Base-by-base conservation (phyloP, 768 basidiomycete genomes). In the Psilocybe cubensis region DNA sequence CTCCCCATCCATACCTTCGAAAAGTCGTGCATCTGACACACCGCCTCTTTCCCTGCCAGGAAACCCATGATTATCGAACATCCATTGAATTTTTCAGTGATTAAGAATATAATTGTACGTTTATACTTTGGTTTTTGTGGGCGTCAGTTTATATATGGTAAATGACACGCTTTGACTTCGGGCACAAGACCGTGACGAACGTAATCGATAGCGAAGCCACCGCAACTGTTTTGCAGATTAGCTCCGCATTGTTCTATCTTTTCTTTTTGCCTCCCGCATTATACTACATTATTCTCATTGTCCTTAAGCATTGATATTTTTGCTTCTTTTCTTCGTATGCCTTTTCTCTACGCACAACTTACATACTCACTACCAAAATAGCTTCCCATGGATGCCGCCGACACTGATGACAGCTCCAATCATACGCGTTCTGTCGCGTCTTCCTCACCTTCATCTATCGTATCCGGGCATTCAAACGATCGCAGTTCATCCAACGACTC, bases 111-210 rank as follows among this genome's bases (percentile, higher is more conserved):
- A 35, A 38, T 51, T 51, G 31, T 40, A 48, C 11, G 46, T 48
- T 38, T n/a, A 46, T 29, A 28, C 28, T 48, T 48, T 48, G 46
- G 66, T 66, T 52, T n/a, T 66, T 76, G 74, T 74, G 73, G 74
- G 72, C 63, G 74, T 50, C 23, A 60, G 65, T 48, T 68, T 71
- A 73, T 72, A 74, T 77, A 69, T 65, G 58, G 65, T 64, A 72
- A 72, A 71, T 67, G 64, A 68, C 65, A 65, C 68, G 68, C 69
- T 65, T 71, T 68, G 66, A 64, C 68, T 61, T 58, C 52, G 52
- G 47, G 33, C 46, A 54, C 56, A 57, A 50, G 50, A 38, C 50
- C 56, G 58, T 54, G 57, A 40, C 44, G 54, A 56, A 49, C 59
- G 52, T 56, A 56, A 67, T 66, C 63, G 63, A 66, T 66, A 52